A percentile compares a stretch with the other conserved stretches of the same genome.
phyloP scores from a whole-genome alignment of 2,329 filamentous ascomycete species.

The Dryadomyces quercivorus region DNA sequence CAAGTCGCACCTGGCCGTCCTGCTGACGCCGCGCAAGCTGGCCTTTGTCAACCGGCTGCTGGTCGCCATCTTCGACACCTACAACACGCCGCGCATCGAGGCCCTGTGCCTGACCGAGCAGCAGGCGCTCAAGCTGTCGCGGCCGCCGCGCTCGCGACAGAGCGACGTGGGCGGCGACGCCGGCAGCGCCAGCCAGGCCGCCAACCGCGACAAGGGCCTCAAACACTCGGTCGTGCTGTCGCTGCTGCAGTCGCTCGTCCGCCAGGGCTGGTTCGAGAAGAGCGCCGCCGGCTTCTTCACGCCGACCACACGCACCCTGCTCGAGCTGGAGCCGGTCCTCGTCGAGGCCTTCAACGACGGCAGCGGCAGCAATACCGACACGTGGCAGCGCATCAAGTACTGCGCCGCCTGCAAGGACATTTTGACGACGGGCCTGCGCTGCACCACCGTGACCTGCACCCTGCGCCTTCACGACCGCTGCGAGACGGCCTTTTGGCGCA shows the following conservation, averaged over 20 bases:
- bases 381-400: conserved; percentile 66
- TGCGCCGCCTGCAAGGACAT: conserved; percentile 86
- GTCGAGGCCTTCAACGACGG: conserved; percentile 78
- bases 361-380: conserved; percentile 18
- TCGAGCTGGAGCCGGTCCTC: conserved; percentile 78
- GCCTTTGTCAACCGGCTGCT: conserved; percentile 79
- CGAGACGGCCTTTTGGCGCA: conserved; percentile 59
- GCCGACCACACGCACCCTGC: conserved; percentile 62
- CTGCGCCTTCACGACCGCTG: conserved; percentile 69
- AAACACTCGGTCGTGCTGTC: conserved; percentile 68
- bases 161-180: not conserved
- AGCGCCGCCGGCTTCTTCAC: conserved; percentile 61
- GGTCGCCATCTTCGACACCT: conserved; percentile 82
- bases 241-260: conserved; percentile 56
- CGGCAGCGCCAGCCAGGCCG: conserved; percentile 6
- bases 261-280: conserved; percentile 75
- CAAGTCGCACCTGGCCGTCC: conserved; percentile 77
- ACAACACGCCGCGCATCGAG: conserved; percentile 71
- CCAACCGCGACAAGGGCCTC: conserved; percentile 39
- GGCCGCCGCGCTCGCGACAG: conserved; percentile 27
- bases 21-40: conserved; percentile 70
- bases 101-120: conserved; percentile 71
- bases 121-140: conserved; percentile 61
- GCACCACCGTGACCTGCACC: conserved; percentile 53
- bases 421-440: conserved; percentile 73